Percentiles rank a stretch among this genome's conserved stretches.
phyloP scores from a whole-genome alignment of 2,329 filamentous ascomycete species.

The Pseudogymnoascus pannorum region DNA sequence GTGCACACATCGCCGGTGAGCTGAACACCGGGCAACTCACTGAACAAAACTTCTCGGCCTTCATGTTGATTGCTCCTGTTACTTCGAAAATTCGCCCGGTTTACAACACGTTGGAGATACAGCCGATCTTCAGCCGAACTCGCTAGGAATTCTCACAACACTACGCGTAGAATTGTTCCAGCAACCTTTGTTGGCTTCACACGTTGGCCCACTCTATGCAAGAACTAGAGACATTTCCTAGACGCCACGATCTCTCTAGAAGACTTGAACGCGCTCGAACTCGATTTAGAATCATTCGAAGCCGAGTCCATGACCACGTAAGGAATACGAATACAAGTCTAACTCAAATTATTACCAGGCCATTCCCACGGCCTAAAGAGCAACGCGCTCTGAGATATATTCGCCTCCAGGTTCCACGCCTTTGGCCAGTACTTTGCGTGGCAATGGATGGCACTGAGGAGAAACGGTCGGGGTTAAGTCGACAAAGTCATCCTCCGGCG shows the following conservation, averaged over 20 bases:
- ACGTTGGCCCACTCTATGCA: neutral
- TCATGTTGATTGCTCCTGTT: neutral
- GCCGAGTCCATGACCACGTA: conserved; percentile 2
- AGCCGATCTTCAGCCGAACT: neutral
- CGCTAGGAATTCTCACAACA: neutral
- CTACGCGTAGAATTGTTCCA: neutral
- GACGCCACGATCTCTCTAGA: neutral
- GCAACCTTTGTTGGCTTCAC: neutral
- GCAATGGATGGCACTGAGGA: conserved; percentile 26
- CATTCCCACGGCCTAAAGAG: neutral
- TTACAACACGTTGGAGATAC: neutral
- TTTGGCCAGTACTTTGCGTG: neutral
- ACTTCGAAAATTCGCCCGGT: neutral
- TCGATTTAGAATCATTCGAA: neutral
- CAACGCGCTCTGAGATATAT: neutral
- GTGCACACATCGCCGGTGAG: neutral
- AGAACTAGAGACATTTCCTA: neutral
- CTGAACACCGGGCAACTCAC: neutral
- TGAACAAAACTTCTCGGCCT: neutral
- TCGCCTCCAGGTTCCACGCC: neutral
- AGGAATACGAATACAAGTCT: neutral
- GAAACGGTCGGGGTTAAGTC: conserved; percentile 14
- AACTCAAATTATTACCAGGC: neutral
- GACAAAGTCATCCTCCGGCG: conserved; percentile 27
- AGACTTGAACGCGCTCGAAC: neutral